A percentile compares a stretch with the other conserved stretches of the same genome.
Conservation (phyloP, 805 yeast species). For the Wickerhamiella alocasiicola region DNA sequence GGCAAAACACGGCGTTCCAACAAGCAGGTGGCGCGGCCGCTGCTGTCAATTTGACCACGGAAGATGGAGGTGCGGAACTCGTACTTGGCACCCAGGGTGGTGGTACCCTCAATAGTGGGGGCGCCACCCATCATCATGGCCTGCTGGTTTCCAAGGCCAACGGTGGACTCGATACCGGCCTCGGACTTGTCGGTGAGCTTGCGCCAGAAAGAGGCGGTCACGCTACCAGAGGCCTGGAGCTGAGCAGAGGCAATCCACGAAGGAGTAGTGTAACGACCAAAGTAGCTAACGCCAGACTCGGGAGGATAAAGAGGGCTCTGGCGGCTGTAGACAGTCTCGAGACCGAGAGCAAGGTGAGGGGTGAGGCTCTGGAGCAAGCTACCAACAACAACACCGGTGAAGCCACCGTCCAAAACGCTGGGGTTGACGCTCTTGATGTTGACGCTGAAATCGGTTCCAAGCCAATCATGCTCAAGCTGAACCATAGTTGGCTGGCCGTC, state of each 20-base stretch:
- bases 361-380: slow-evolving; percentile 84
- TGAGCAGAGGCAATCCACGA: slow-evolving; percentile 92
- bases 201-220: slow-evolving; percentile 87
- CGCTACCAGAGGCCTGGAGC: slow-evolving; percentile 82
- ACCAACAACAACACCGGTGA: slow-evolving; percentile 86
- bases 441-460: slow-evolving; percentile 75
- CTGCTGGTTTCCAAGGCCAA: slow-evolving; percentile 29
- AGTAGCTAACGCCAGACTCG: slow-evolving; percentile 80
- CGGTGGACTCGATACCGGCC: slow-evolving; percentile 29
- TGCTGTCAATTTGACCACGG: slow-evolving; percentile 87
- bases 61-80: slow-evolving; percentile 93
- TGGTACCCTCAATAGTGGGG: slow-evolving; percentile 77
- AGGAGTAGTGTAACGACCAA: slow-evolving; percentile 77
- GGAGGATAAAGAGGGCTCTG: slow-evolving; percentile 63
- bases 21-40: slow-evolving; percentile 82
- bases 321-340: slow-evolving; percentile 76
- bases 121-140: slow-evolving; percentile 74
- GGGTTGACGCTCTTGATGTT: slow-evolving; percentile 91
- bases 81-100: slow-evolving; percentile 93
- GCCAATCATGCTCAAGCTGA: slow-evolving; percentile 92
- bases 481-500: slow-evolving; percentile 84
- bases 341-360: slow-evolving; percentile 71
- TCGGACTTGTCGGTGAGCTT: slow-evolving; percentile 85
- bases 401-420: slow-evolving; percentile 55
- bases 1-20: slow-evolving; percentile 91